Evolutionary conservation across 495 filamentous ascomycete species (phyloP), one percentile per base, ranked within the genome.

Genomic region (Neurospora tetraspora): DNA sequence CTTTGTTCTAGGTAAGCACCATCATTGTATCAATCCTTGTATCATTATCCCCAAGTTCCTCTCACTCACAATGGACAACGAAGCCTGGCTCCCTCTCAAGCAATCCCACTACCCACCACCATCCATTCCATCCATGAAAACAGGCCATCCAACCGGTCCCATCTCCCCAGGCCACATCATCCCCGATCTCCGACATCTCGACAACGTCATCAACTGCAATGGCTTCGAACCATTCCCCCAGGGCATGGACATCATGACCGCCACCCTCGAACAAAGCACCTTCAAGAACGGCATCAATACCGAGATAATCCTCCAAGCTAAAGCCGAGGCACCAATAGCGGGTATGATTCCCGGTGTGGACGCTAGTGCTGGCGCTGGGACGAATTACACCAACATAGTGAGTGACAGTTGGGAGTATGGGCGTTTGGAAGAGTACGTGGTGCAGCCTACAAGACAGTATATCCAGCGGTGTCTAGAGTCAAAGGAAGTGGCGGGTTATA

Each of bases 151-250:
- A 23, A 53, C 23, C 39, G 68, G 34, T 14, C 69, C 72, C 12
- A 31, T 73, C 36, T 39, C 69, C 9, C 69, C 70, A 37, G 72
- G 72, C 36, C 69, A 71, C 69, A 16, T 73, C 36, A 45, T 73
- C 39, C 27, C 69, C 4, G 37, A 45, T 69, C 72, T 71, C 8
- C 37, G 23, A 11, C 36, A 31, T 2, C 43, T 73, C 2, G 72
- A 73, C 47, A 20, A 68, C 18, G 37, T 68, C 34, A 70, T 73
- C 53, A 73, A 73, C 72, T 1, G 27, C 34, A 10, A 34, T 34
- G 72, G 39, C 37, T n/a, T 71, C 45, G 45, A 71, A 31, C 69
- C 72, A 3, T 73, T 73, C 18, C 72, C 72, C 20, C 0, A 3
- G 0, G 20, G n/a, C 3, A 73, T 73, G 72, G 4, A 34, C 27